phyloP scores from a whole-genome alignment of 2,329 filamentous ascomycete genomes.

The Alternaria gansuensis region DNA sequence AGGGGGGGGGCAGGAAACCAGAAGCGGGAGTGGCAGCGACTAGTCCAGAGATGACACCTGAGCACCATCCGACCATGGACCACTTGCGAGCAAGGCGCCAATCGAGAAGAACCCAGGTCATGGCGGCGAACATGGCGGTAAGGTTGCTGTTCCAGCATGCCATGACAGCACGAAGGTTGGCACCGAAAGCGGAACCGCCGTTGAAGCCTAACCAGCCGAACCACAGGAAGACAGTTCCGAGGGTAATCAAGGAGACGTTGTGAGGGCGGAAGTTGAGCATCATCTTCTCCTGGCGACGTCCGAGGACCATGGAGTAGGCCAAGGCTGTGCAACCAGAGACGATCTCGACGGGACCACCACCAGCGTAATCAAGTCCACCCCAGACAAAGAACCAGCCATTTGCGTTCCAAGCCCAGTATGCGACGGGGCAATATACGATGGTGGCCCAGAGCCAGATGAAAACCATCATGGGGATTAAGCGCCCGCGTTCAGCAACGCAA shows the following conservation, averaged over 20 bases:
- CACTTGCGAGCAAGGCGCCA: constrained; percentile 93
- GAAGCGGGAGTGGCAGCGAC: constrained; percentile 88
- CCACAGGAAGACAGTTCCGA: constrained; percentile 95
- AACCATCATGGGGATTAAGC: constrained; percentile 90
- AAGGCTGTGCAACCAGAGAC: constrained; percentile 90
- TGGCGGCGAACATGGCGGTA: constrained; percentile 88
- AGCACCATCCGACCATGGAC: constrained; percentile 94
- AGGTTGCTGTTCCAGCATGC: constrained; percentile 98
- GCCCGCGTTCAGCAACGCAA: constrained; percentile 91
- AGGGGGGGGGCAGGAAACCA: constrained; percentile 70
- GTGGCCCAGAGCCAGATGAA: constrained; percentile 98
- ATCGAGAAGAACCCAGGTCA: constrained; percentile 95
- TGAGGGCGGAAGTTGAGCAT: constrained; percentile 99
- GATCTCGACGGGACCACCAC: constrained; percentile 97
- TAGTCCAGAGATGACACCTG: constrained; percentile 84
- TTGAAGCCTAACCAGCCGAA: constrained; percentile 99
- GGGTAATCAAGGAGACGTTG: constrained; percentile 96
- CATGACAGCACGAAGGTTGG: constrained; percentile 92
- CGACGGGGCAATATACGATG: constrained; percentile 94
- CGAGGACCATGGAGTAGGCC: constrained; percentile 94
- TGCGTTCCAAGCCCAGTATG: constrained; percentile 95
- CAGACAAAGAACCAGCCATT: constrained; percentile 93
- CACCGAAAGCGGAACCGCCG: constrained; percentile 91
- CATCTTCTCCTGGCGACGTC: constrained; percentile 97
- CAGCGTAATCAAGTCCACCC: constrained; percentile 95